Base-by-base conservation (phyloP, 1,284 basidiomycete genomes). In the Irpex lacteus region DNA sequence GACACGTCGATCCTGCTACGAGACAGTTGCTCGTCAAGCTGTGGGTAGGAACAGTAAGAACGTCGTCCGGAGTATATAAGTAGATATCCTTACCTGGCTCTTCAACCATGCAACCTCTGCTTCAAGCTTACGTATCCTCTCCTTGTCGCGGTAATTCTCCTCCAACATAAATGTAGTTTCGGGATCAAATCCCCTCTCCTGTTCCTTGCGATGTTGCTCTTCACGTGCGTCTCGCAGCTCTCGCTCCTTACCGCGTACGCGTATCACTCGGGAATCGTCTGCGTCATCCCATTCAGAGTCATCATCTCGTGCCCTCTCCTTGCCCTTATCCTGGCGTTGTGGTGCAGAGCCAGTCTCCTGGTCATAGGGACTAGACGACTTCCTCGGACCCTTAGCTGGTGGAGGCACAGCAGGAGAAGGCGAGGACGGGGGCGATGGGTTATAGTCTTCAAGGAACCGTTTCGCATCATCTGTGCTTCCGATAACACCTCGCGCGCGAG, bases 51-150 rank as follows among this genome's bases (percentile, higher is more conserved):
- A 34, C 1, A 34, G 6, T 34, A 34, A 34, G 32, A 6, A 34
- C 5, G 5, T 34, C 6, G 32, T 34, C 32, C 32, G 32, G 6
- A 34, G 32, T 8, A 58, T 44, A 63, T 9, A 9, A 19, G 7
- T 11, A 26, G 13, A 60, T 44, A 55, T 13, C 70, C 76, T 5
- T 63, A 92, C 90, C 82, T 93, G 87, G 66, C 82, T 82, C 67
- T 82, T 86, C 57, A 93, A 72, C 57, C 78, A 71, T 57, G 75
- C 74, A 47, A 93, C 83, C 70, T 92, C 91, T 54, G 85, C 84
- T 70, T 93, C 91, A 3, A 93, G 78, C 66, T 79, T 76, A 60
- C 75, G 78, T 26, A 93, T 93, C 56, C 82, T 82, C 64, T 82
- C 81, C 70, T 89, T 89, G 70, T 91, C 88, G 38, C 73, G 75